phyloP scores from a whole-genome alignment of 257 asterid genomes.

The Solanum acaule region DNA sequence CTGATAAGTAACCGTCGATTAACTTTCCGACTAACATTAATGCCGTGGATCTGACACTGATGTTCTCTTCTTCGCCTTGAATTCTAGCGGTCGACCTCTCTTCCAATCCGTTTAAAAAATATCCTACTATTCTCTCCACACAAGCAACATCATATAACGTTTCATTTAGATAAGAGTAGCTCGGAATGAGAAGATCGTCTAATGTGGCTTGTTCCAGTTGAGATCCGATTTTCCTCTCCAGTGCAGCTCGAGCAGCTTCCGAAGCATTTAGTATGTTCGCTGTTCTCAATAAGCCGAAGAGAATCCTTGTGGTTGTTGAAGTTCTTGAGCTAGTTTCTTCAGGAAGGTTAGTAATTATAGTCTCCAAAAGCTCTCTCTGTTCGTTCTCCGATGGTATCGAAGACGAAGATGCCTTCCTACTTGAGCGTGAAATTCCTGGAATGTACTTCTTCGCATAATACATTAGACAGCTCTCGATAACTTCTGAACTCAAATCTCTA shows the following conservation, averaged over 20 bases:
- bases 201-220: slow-evolving; percentile 78
- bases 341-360: slow-evolving; percentile 55
- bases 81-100: slow-evolving; percentile 28
- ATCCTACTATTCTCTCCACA: slow-evolving; percentile 67
- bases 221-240: slow-evolving; percentile 86
- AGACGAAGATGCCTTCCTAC: slow-evolving; percentile 51
- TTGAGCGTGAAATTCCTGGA: slow-evolving; percentile 73
- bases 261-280: slow-evolving; percentile 74
- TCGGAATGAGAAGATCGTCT: slow-evolving; percentile 87
- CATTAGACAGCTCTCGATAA: slow-evolving; percentile 72
- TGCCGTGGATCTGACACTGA: slow-evolving; percentile 39
- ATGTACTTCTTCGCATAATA: slow-evolving; percentile 65
- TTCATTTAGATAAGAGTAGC: slow-evolving; percentile 87
- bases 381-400: slow-evolving; percentile 55
- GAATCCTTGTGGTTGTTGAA: slow-evolving; percentile 36
- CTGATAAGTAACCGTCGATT: slow-evolving; percentile 94
- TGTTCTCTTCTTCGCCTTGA: slow-evolving; percentile 30
- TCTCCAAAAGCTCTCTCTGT: slow-evolving; percentile 81
- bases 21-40: slow-evolving; percentile 79
- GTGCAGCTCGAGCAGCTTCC: slow-evolving; percentile 37
- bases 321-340: slow-evolving; percentile 29
- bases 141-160: slow-evolving; percentile 90
- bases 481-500: slow-evolving; percentile 54
- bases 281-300: slow-evolving; percentile 74
- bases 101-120: slow-evolving; percentile 42